Conservation (phyloP, 495 filamentous ascomycete genomes). For the Hypomontagnella submonticulosa region DNA sequence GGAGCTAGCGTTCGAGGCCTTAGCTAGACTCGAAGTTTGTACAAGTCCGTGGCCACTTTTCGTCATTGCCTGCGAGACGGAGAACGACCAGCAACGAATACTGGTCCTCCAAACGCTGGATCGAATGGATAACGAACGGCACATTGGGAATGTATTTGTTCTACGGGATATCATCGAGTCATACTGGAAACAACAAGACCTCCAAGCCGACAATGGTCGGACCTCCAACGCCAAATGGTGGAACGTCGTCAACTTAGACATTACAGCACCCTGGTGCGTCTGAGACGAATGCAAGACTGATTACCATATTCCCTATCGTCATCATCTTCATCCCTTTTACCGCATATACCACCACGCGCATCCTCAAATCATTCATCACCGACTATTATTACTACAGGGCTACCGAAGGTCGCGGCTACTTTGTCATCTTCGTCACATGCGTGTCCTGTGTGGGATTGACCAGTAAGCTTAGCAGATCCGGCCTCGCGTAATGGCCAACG, state of each 20-base stretch:
- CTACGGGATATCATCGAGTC: slow-evolving; percentile 51
- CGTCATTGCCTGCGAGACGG: slow-evolving; percentile 51
- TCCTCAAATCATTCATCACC: neutral
- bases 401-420: slow-evolving; percentile 23
- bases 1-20: slow-evolving; percentile 40
- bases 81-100: slow-evolving; percentile 49
- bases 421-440: slow-evolving; percentile 48
- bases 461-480: slow-evolving; percentile 65
- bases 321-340: neutral
- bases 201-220: slow-evolving; percentile 48
- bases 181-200: slow-evolving; percentile 52
- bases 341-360: neutral
- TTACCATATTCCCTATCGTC: slow-evolving; percentile 6
- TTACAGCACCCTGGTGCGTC: slow-evolving; percentile 50
- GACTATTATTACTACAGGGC: neutral
- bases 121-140: slow-evolving; percentile 48
- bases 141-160: slow-evolving; percentile 51
- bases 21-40: slow-evolving; percentile 44
- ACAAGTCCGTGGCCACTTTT: slow-evolving; percentile 54
- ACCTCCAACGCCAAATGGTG: slow-evolving; percentile 47
- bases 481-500: slow-evolving; percentile 63
- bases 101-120: slow-evolving; percentile 47
- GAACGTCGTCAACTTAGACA: slow-evolving; percentile 48
- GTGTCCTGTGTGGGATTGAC: slow-evolving; percentile 52
- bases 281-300: slow-evolving; percentile 17